Evolutionary conservation across 345 rosid genomes (phyloP), one percentile per base, ranked within the genome.

Genomic region (Salix caprea): DNA sequence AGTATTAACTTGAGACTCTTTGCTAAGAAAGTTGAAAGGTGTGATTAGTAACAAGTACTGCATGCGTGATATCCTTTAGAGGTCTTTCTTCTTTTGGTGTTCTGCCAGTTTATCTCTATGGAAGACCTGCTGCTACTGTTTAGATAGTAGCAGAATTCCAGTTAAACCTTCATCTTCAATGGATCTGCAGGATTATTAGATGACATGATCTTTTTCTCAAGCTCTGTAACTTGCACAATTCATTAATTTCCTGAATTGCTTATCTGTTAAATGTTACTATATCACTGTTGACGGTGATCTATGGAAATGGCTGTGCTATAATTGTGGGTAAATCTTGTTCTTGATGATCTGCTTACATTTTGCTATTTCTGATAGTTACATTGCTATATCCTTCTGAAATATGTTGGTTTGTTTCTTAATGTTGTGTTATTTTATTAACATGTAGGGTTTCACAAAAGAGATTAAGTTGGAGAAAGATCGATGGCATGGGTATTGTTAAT

Each of bases 391-490:
- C 39, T 74, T 23, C 4, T 28, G 52, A 34, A 18, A 40, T 74
- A 44, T 69, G 36, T 12, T 15, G 19, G 37, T 34, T 67, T 21
- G n/a, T 15, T 65, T 44, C 48, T 16, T 56, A 69, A 69, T 67
- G 18, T 13, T 8, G 24, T 48, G 5, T 40, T 21, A 11, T 24
- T 69, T 71, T 62, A 2, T 46, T 70, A 19, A 70, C 62, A 54
- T 86, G 86, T 77, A 96, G 99, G 97, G 98, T 81, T 96, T 96
- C 80, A 96, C 99, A 7, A 94, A 94, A 90, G 97, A 96, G 86
- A 96, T 96, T 83, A 86, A 91, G 90, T 88, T 96, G 90, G 99
- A 92, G 83, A 96, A 90, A 82, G 98, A 94, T 73, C 86, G 92
- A 71, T 96, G 99, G 99, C 97, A 91, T 30, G 98, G 99, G 99